Percentiles rank a stretch among this genome's conserved stretches.
phyloP scores from a whole-genome alignment of 2,329 filamentous ascomycete genomes.

The Aureobasidium mangrovei region DNA sequence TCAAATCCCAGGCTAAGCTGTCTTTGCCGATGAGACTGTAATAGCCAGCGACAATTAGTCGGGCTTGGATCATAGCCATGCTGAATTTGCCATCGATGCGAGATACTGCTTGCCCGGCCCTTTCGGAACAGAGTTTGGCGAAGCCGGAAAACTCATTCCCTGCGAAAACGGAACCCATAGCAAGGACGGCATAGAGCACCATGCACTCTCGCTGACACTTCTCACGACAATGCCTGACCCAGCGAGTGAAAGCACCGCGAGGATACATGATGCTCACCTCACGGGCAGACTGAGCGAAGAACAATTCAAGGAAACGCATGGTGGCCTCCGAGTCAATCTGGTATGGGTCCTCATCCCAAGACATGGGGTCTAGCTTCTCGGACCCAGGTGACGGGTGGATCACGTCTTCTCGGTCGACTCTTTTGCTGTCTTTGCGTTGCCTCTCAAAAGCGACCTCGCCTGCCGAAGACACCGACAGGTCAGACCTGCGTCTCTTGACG shows the following conservation, averaged over 20 bases:
- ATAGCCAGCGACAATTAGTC: slow-evolving; percentile 58
- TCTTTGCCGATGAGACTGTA: slow-evolving; percentile 54
- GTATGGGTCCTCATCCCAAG: slow-evolving; percentile 47
- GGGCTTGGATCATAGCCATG: slow-evolving; percentile 58
- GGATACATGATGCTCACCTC: slow-evolving; percentile 50
- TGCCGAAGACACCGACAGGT: neutral
- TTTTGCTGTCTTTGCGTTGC: slow-evolving; percentile 14
- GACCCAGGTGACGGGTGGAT: slow-evolving; percentile 20
- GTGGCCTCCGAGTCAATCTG: slow-evolving; percentile 42
- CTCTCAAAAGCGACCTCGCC: neutral
- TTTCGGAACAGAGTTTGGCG: slow-evolving; percentile 42
- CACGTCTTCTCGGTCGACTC: slow-evolving; percentile 3
- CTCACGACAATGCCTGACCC: slow-evolving; percentile 42
- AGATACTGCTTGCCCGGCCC: slow-evolving; percentile 51
- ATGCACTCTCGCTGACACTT: slow-evolving; percentile 42
- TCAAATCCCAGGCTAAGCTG: slow-evolving; percentile 54
- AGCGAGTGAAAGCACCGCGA: slow-evolving; percentile 43
- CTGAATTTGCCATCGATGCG: slow-evolving; percentile 44
- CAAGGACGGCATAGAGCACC: slow-evolving; percentile 52
- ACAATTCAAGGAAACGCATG: slow-evolving; percentile 45
- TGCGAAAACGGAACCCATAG: slow-evolving; percentile 49
- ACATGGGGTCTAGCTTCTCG: slow-evolving; percentile 25
- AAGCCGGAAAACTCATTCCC: slow-evolving; percentile 23
- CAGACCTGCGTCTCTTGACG: slow-evolving; percentile 6
- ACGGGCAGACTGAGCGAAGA: slow-evolving; percentile 49